Evolutionary conservation across 441 rosid species (phyloP).

Genomic region (Euphorbia corollata): DNA sequence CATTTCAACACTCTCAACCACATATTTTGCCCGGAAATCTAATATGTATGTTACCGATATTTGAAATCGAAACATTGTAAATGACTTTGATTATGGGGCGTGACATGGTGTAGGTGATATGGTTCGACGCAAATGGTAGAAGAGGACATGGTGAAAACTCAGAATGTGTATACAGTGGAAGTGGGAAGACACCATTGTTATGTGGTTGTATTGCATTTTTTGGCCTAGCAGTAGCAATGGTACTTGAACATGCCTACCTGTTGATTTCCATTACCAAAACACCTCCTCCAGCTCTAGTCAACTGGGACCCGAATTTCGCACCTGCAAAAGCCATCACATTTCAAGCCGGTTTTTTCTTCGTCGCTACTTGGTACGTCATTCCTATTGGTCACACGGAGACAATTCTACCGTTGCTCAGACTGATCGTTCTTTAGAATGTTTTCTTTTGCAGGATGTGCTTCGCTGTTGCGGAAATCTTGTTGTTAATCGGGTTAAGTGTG

Average conservation of each 20-base stretch:
- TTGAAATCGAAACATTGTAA: too few relatives aligned
- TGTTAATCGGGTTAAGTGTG: slow-evolving; percentile 66
- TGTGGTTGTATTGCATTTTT: slow-evolving; percentile 55
- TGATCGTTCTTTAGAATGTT: too few relatives aligned
- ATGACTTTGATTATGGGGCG: not conserved
- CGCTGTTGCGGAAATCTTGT: slow-evolving; percentile 62
- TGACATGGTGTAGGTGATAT: slow-evolving; percentile 34
- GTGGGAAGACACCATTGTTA: slow-evolving; percentile 68
- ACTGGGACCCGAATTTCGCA: slow-evolving; percentile 43
- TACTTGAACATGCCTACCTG: slow-evolving; percentile 56
- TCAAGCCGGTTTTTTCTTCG: slow-evolving; percentile 72
- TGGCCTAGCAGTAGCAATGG: slow-evolving; percentile 59
- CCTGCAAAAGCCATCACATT: slow-evolving; percentile 39
- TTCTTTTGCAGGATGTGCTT: slow-evolving; percentile 55
- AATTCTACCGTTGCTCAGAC: too few relatives aligned
- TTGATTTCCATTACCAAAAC: slow-evolving; percentile 59
- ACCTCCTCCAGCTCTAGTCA: slow-evolving; percentile 38
- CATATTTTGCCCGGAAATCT: too few relatives aligned
- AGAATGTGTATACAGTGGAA: slow-evolving; percentile 63
- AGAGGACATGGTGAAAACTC: slow-evolving; percentile 21
- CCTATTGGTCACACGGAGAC: too few relatives aligned
- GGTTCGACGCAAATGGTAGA: slow-evolving; percentile 27
- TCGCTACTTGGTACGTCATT: slow-evolving; percentile 57
- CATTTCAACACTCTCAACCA: too few relatives aligned
- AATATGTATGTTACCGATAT: too few relatives aligned